These are phyloP conservation scores for Pseudonitzschia delicatissima DNA, from an alignment of 108 stramenopile genomes.

Conservation along the genomic window DNA sequence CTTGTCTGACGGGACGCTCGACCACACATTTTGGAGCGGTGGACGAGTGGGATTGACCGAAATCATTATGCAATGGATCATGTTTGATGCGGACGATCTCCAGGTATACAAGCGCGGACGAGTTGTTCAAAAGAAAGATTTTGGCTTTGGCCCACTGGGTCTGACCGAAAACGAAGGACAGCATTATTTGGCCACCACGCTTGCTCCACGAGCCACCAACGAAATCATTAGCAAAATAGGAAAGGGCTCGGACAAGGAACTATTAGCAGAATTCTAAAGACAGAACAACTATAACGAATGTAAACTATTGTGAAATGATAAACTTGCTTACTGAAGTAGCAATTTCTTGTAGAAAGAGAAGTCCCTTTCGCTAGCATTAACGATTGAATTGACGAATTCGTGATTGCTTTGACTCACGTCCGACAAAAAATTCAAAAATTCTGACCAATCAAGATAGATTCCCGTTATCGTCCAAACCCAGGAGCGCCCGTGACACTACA, in stretches of 20 bases:
- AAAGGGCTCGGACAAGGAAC: background rate
- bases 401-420: too few species aligned
- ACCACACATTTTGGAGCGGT: background rate
- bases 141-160: conserved; percentile 11
- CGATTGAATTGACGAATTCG: too few species aligned
- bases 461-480: too few species aligned
- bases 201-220: conserved; percentile 16
- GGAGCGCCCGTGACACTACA: too few species aligned
- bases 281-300: too few species aligned
- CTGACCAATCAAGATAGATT: too few species aligned
- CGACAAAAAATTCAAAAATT: too few species aligned
- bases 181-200: conserved; percentile 4
- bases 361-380: too few species aligned
- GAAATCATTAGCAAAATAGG: conserved; percentile 10
- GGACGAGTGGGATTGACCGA: conserved; percentile 17
- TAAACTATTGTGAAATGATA: too few species aligned
- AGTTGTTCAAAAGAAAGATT: conserved; percentile 7
- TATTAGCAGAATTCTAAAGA: background rate
- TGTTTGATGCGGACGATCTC: conserved; percentile 26
- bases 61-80: conserved; percentile 14
- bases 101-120: conserved; percentile 15
- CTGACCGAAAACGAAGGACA: conserved; percentile 14
- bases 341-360: too few species aligned
- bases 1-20: conserved; percentile 15
- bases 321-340: too few species aligned